Conservation (phyloP, 495 filamentous ascomycete species). For the Penicillium paxilli region DNA sequence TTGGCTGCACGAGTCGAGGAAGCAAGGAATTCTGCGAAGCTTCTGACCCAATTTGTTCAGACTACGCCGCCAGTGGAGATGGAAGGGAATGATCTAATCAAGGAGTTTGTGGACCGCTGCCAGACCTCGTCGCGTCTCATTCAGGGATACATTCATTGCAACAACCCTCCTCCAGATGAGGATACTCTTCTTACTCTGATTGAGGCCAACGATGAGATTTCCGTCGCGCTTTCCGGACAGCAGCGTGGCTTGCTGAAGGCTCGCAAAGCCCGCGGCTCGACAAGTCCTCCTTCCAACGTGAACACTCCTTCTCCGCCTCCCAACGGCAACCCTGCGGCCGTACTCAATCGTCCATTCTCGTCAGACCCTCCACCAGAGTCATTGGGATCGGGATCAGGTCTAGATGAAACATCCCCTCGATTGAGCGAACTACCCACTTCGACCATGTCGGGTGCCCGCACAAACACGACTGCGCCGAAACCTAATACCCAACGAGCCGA, state of each 20-base stretch:
- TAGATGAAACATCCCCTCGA: neutral
- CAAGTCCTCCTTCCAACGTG: constrained; percentile 15
- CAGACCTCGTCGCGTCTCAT: constrained; percentile 73
- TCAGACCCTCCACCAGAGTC: constrained; percentile 1
- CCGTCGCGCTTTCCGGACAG: constrained; percentile 73
- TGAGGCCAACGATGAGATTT: constrained; percentile 89
- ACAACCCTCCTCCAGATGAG: constrained; percentile 80
- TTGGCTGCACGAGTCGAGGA: constrained; percentile 84
- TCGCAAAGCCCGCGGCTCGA: constrained; percentile 37
- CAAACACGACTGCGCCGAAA: constrained; percentile 3
- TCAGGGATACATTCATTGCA: constrained; percentile 77
- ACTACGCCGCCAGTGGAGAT: constrained; percentile 77
- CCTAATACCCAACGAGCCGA: constrained; percentile 27
- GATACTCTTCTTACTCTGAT: constrained; percentile 91
- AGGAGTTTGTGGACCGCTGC: constrained; percentile 90
- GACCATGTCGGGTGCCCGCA: constrained; percentile 10
- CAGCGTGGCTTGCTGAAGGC: constrained; percentile 79
- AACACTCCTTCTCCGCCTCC: constrained; percentile 19
- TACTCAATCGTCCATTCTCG: constrained; percentile 11
- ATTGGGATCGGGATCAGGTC: too few relatives aligned
- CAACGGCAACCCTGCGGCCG: constrained; percentile 16
- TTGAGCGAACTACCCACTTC: constrained; percentile 10
- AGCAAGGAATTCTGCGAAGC: constrained; percentile 82
- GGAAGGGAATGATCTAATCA: constrained; percentile 78
- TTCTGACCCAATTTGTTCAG: constrained; percentile 86